Evolutionary conservation across 306 rosid genomes (phyloP).

Genomic region (Canavalia ensiformis): DNA sequence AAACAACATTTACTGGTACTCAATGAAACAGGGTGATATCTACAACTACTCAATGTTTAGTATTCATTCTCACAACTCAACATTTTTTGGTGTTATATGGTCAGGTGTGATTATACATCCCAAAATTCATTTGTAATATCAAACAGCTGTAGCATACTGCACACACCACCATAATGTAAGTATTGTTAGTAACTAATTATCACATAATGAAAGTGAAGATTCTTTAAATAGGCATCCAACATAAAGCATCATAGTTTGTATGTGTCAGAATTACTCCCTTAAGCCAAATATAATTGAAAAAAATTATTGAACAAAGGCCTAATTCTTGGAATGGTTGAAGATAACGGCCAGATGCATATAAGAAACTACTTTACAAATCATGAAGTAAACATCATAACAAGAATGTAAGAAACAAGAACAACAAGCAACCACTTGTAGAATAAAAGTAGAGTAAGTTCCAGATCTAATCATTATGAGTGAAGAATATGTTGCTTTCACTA

Average conservation of each 20-base stretch:
- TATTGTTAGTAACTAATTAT: conserved; percentile 5
- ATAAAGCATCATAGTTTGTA: conserved; percentile 23
- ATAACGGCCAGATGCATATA: conserved; percentile 1
- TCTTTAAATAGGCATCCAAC: conserved; percentile 31
- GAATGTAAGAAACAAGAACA: conserved; percentile 11
- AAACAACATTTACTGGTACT: conserved; percentile 1
- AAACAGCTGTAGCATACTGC: conserved; percentile 35
- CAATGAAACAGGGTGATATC: conserved; percentile 14
- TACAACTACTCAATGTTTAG: conserved; percentile 11
- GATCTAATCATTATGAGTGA: conserved; percentile 14
- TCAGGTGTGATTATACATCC: conserved; percentile 18
- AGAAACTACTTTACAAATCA: conserved; percentile 22
- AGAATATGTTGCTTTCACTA: conserved; percentile 16
- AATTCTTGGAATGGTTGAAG: conserved; percentile 19
- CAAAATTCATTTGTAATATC: conserved; percentile 21
- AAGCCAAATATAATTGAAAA: conserved; percentile 20
- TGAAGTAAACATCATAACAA: conserved; percentile 10
- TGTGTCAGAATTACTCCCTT: conserved; percentile 29
- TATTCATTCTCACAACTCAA: not conserved
- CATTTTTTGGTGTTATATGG: conserved; percentile 19
- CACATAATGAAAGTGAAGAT: conserved; percentile 16
- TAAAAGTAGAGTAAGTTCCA: conserved; percentile 12
- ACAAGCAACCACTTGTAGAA: conserved; percentile 4
- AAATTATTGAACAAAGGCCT: conserved; percentile 4
- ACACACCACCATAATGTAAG: conserved; percentile 27